Conservation (phyloP, 106 monocot species). For the Phalaenopsis aphrodite region DNA sequence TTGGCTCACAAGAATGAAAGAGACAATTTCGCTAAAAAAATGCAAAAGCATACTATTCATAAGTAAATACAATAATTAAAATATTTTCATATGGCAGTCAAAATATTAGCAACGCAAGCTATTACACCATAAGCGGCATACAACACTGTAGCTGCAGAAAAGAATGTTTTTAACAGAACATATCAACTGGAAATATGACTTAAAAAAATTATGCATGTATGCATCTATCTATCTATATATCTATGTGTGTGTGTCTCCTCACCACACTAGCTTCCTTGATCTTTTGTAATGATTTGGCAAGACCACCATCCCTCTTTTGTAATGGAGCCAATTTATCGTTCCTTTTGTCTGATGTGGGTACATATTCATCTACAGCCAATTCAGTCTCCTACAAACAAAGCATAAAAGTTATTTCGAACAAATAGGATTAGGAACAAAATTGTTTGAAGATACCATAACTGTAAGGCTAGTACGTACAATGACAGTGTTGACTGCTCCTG, state of each 20-base stretch:
- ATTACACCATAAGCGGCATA: not conserved
- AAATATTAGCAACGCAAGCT: not conserved
- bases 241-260: constrained; percentile 7
- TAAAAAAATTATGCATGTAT: no score
- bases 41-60: not conserved
- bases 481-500: not conserved
- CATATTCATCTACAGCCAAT: constrained; percentile 20
- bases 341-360: constrained; percentile 11
- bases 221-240: not conserved
- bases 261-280: constrained; percentile 87
- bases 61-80: not conserved
- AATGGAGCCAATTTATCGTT: constrained; percentile 20
- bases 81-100: not conserved
- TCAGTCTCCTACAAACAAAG: constrained; percentile 39
- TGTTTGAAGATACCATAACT: not conserved
- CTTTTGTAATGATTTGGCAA: constrained; percentile 78
- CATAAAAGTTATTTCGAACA: not conserved
- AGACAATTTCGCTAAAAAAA: not conserved
- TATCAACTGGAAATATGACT: not conserved
- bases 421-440: not conserved
- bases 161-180: not conserved
- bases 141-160: not conserved
- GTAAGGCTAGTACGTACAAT: not conserved
- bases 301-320: constrained; percentile 47
- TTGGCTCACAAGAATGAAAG: not conserved